A percentile compares a stretch with the other conserved stretches of the same genome.
phyloP scores from a whole-genome alignment of 768 basidiomycete species.

The Calocybe indica region DNA sequence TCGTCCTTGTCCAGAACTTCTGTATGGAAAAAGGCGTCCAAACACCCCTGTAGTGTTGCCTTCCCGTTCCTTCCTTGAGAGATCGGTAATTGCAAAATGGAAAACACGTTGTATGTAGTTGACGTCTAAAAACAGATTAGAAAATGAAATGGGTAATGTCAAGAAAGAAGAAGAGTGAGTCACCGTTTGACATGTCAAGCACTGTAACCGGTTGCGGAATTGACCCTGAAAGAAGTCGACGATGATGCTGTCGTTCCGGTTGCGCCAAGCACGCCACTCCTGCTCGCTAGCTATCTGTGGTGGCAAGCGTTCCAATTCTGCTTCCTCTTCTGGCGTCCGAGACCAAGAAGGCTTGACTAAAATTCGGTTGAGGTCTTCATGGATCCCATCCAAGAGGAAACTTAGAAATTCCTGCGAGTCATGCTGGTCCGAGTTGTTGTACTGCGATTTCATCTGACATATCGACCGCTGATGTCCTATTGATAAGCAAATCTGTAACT shows the following conservation, averaged over 20 bases:
- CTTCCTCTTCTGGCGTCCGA: conserved; percentile 75
- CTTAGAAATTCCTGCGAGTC: conserved; percentile 97
- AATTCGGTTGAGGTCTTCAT: conserved; percentile 84
- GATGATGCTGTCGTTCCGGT: conserved; percentile 87
- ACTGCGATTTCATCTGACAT: conserved; percentile 58
- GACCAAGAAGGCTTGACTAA: conserved; percentile 62
- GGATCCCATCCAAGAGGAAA: conserved; percentile 88
- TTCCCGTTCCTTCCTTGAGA: conserved; percentile 58
- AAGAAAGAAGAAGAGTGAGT: conserved; percentile 10
- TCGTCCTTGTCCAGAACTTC: conserved; percentile 91
- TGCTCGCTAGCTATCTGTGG: conserved; percentile 85
- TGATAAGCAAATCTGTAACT: background rate
- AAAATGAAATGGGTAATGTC: background rate
- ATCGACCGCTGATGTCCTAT: conserved; percentile 27
- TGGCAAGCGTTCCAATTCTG: conserved; percentile 81
- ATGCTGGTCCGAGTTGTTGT: conserved; percentile 86
- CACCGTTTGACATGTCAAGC: conserved; percentile 86
- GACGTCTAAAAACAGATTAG: conserved; percentile 62
- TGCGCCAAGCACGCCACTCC: conserved; percentile 89
- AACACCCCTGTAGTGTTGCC: conserved; percentile 71
- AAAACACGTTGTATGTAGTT: conserved; percentile 95
- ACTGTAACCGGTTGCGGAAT: conserved; percentile 85
- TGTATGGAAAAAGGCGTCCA: conserved; percentile 85
- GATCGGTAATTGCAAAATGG: conserved; percentile 89
- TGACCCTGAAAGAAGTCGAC: conserved; percentile 99